Percentiles rank a stretch among this genome's conserved stretches.
Evolutionary conservation across 371 early-diverging fungal genomes (phyloP).

Genomic region (Encephalitozoon romaleae): DNA sequence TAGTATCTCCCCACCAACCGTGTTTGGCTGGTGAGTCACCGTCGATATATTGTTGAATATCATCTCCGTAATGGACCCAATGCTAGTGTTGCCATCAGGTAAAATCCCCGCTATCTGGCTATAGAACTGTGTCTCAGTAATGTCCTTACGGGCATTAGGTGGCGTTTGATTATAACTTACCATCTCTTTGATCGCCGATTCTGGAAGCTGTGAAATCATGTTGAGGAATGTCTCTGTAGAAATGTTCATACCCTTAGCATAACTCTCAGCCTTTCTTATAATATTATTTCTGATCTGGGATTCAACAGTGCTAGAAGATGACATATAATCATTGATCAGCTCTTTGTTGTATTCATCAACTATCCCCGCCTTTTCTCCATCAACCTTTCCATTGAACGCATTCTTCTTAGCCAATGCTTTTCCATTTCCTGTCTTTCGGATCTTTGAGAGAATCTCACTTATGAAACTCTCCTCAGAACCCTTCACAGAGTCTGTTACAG

Average conservation of each 20-base stretch:
- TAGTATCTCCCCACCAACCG: background rate
- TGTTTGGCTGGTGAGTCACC: slow-evolving; percentile 21
- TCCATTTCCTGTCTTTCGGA: background rate
- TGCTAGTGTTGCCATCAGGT: background rate
- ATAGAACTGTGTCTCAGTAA: slow-evolving; percentile 4
- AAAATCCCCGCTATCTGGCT: background rate
- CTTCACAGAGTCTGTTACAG: background rate
- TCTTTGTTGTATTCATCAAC: background rate
- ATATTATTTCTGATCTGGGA: slow-evolving; percentile 16
- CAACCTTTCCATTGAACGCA: slow-evolving; percentile 29
- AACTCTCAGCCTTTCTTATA: background rate
- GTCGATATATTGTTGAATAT: slow-evolving; percentile 23
- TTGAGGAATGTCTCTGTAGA: slow-evolving; percentile 6
- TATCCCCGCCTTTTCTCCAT: slow-evolving; percentile 3
- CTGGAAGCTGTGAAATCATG: slow-evolving; percentile 9
- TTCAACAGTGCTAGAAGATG: background rate
- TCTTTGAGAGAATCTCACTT: background rate
- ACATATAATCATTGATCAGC: background rate
- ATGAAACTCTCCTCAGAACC: background rate
- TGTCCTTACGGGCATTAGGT: background rate
- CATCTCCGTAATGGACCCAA: background rate
- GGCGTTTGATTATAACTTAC: slow-evolving; percentile 6
- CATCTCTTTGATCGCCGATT: slow-evolving; percentile 7
- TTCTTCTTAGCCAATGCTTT: slow-evolving; percentile 8
- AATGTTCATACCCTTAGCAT: background rate